These are phyloP conservation scores for Pseudozyma pruni DNA, from an alignment of 1,284 basidiomycete species.

Conservation along the genomic window DNA sequence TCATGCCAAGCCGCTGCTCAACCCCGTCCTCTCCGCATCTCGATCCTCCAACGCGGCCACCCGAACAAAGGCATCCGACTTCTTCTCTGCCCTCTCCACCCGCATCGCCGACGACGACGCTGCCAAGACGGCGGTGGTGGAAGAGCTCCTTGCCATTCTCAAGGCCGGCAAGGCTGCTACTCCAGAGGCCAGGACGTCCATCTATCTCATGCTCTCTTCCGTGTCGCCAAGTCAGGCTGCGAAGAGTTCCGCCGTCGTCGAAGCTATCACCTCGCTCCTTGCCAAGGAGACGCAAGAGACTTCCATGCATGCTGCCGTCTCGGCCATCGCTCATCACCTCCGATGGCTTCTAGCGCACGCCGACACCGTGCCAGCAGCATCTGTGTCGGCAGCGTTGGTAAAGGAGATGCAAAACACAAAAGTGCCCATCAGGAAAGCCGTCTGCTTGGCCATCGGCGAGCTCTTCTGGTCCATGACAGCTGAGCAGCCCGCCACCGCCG, in stretches of 20 bases:
- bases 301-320: constrained; percentile 49
- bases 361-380: constrained; percentile 19
- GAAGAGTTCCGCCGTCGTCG: constrained; percentile 36
- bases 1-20: constrained; percentile 45
- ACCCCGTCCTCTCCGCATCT: constrained; percentile 49
- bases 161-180: constrained; percentile 53
- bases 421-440: constrained; percentile 51
- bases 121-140: constrained; percentile 26
- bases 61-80: constrained; percentile 37
- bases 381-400: constrained; percentile 36
- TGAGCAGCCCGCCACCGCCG: constrained; percentile 15
- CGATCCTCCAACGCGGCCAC: constrained; percentile 54
- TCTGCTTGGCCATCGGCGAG: constrained; percentile 48
- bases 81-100: constrained; percentile 35
- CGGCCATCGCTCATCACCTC: constrained; percentile 45
- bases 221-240: constrained; percentile 26
- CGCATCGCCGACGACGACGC: constrained; percentile 32
- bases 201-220: constrained; percentile 53
- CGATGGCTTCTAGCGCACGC: constrained; percentile 28
- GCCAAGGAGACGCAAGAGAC: constrained; percentile 60
- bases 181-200: constrained; percentile 52
- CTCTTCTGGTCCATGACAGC: constrained; percentile 42
- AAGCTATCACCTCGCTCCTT: constrained; percentile 44
- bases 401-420: constrained; percentile 61
- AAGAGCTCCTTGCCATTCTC: constrained; percentile 51